phyloP scores from a whole-genome alignment of 1,139 yeast species.

The Geotrichum phurueaensis region DNA sequence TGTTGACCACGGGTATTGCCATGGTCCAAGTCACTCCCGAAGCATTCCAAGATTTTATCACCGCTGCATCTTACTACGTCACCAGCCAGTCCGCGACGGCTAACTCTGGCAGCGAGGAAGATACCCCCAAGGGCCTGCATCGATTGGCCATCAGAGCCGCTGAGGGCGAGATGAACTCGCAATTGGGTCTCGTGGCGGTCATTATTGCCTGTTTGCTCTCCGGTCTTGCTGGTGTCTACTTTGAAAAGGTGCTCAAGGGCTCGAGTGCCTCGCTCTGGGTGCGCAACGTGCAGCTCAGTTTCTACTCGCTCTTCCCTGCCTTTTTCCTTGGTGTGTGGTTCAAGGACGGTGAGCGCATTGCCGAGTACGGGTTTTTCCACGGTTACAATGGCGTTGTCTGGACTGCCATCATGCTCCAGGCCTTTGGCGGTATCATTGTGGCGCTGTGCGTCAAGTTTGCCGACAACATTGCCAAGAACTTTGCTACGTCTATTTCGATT shows the following conservation, averaged over 20 bases:
- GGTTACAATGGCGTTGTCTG: slow-evolving; percentile 39
- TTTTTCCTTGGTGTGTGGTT: slow-evolving; percentile 35
- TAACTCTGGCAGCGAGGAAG: neutral
- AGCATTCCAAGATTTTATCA: slow-evolving; percentile 23
- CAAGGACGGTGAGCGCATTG: slow-evolving; percentile 36
- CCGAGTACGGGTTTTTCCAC: slow-evolving; percentile 37
- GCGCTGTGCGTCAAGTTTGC: slow-evolving; percentile 42
- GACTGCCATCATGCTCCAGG: slow-evolving; percentile 38
- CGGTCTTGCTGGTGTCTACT: slow-evolving; percentile 42
- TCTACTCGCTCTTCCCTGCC: slow-evolving; percentile 40
- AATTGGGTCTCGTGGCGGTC: slow-evolving; percentile 38
- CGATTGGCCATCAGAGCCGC: slow-evolving; percentile 8
- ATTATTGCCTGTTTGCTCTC: slow-evolving; percentile 37
- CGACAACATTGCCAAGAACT: slow-evolving; percentile 41
- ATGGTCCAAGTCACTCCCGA: slow-evolving; percentile 39
- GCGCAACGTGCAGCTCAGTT: slow-evolving; percentile 39
- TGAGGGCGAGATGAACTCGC: slow-evolving; percentile 27
- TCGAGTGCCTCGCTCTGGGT: slow-evolving; percentile 37
- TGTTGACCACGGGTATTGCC: slow-evolving; percentile 39
- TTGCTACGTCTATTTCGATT: slow-evolving; percentile 41
- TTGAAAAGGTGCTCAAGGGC: slow-evolving; percentile 40
- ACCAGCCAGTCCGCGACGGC: slow-evolving; percentile 4
- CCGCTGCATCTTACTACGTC: slow-evolving; percentile 19
- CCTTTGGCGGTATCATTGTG: slow-evolving; percentile 41
- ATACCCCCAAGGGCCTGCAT: neutral